phyloP scores from a whole-genome alignment of 2,329 filamentous ascomycete species.

The Alternaria ventricosa region DNA sequence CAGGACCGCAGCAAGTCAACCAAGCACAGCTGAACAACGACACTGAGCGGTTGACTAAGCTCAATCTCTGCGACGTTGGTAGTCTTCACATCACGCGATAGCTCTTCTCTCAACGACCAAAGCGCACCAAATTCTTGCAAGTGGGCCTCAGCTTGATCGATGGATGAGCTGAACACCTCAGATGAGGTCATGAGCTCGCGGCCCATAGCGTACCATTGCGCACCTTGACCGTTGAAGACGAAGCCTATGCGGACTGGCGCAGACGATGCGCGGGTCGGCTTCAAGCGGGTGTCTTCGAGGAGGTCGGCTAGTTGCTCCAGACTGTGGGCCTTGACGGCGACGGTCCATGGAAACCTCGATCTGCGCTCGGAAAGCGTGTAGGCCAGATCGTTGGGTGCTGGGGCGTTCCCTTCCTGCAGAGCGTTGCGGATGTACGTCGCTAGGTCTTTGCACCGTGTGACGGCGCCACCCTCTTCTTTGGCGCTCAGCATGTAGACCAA shows the following conservation, averaged over 20 bases:
- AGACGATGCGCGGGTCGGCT: neutral
- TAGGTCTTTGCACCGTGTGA: neutral
- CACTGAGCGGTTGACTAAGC: conserved; percentile 26
- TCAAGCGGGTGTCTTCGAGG: neutral
- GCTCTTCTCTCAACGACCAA: conserved; percentile 1
- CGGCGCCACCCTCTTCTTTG: neutral
- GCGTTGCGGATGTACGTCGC: conserved; percentile 1
- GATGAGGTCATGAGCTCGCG: neutral
- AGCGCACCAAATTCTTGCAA: conserved; percentile 1
- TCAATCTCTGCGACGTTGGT: neutral
- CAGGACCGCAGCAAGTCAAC: conserved; percentile 17
- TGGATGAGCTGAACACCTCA: neutral
- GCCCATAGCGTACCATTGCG: conserved; percentile 5
- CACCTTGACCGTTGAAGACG: conserved; percentile 4
- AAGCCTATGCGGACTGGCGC: neutral
- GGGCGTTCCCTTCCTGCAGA: neutral
- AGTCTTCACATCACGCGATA: neutral
- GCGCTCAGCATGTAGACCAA: neutral
- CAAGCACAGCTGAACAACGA: conserved; percentile 26
- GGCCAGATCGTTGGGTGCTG: conserved; percentile 8
- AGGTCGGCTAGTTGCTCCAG: neutral
- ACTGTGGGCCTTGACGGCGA: neutral
- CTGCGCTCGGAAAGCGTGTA: conserved; percentile 17
- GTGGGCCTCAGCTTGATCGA: neutral
- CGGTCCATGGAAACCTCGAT: neutral